Conservation (phyloP, 2,329 filamentous ascomycete species). For the Cladosporium sp. region DNA sequence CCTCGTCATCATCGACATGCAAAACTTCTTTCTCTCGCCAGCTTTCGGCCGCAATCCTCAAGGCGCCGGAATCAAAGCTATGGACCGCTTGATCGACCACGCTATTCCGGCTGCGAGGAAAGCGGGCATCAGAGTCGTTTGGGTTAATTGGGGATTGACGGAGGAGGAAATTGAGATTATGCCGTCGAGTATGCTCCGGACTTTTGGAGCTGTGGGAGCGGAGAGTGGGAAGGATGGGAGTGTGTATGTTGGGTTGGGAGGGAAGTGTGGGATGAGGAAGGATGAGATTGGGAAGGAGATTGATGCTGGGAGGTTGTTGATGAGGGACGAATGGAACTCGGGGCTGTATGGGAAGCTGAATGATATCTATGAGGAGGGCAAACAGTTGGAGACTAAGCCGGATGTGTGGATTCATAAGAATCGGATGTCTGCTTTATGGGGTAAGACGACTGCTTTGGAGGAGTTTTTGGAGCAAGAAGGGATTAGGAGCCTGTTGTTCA, state of each 20-base stretch:
- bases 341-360: constrained; percentile 47
- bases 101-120: constrained; percentile 47
- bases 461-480: constrained; percentile 38
- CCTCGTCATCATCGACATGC: constrained; percentile 33
- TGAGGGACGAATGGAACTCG: constrained; percentile 56
- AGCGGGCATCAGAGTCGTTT: constrained; percentile 49
- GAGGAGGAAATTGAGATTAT: constrained; percentile 48
- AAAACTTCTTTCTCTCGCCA: constrained; percentile 32
- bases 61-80: constrained; percentile 41
- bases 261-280: constrained; percentile 24
- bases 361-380: constrained; percentile 32
- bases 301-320: constrained; percentile 45
- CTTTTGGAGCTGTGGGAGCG: constrained; percentile 39
- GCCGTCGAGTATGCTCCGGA: constrained; percentile 46
- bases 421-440: constrained; percentile 56
- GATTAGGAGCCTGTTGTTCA: constrained; percentile 51
- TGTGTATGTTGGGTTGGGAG: constrained; percentile 31
- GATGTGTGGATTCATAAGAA: constrained; percentile 56
- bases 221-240: constrained; percentile 21
- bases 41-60: constrained; percentile 26
- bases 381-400: constrained; percentile 21
- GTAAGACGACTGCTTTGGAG: constrained; percentile 39
- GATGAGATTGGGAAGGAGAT: constrained; percentile 40
- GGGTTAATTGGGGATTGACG: constrained; percentile 57
- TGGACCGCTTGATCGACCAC: constrained; percentile 39